Evolutionary conservation across 176 grass and related monocot genomes (phyloP).

Genomic region (Hordeum vulgare): MorexV3_pseudomolecules_assembly NC_058519.1:635623205-635623704

Average conservation of each 20-base stretch:
- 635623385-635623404: conserved; percentile 12
- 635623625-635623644: neutral
- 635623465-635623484: neutral
- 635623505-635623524: neutral
- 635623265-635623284: neutral
- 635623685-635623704: too few species aligned
- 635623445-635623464: neutral
- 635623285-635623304: neutral
- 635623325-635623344: conserved; percentile 4
- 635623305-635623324: too few species aligned
- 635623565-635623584: neutral
- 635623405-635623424: conserved; percentile 40
- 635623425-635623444: conserved; percentile 17
- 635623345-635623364: neutral
- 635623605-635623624: neutral
- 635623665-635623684: neutral
- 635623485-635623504: neutral
- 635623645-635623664: neutral
- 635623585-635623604: neutral
- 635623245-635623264: neutral
- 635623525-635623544: too few species aligned
- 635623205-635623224: neutral
- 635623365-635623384: conserved; percentile 23
- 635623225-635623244: too few species aligned
- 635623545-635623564: neutral